Conservation (phyloP, 2,329 filamentous ascomycete species). For the Basipetospora chlamydospora region DNA sequence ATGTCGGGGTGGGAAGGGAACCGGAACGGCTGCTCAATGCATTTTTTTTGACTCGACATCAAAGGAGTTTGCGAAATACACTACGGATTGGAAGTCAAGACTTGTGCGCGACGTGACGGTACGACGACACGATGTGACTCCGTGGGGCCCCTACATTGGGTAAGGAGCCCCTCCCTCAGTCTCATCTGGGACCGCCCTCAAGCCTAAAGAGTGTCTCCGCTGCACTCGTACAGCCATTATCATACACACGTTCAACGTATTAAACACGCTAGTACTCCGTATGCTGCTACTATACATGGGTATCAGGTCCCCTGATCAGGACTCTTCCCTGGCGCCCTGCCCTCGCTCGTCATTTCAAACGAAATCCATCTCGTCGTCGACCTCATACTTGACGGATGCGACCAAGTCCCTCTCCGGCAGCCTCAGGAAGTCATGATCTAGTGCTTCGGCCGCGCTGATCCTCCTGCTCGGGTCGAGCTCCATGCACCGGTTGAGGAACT, state of each 20-base stretch:
- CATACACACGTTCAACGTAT: no score
- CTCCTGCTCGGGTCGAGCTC: constrained; percentile 61
- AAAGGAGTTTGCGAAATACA: constrained; percentile 7
- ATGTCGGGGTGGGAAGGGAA: not conserved
- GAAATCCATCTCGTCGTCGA: constrained; percentile 7
- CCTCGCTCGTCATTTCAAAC: not conserved
- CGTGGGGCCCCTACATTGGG: no score
- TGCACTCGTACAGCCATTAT: no score
- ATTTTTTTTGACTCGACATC: constrained; percentile 5
- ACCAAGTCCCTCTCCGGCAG: constrained; percentile 7
- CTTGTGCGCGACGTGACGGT: no score
- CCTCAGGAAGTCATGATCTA: constrained; percentile 56
- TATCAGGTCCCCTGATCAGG: no score
- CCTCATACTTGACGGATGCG: not conserved
- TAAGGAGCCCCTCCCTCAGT: no score
- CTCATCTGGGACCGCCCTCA: no score
- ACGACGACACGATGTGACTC: no score
- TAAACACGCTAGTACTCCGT: no score
- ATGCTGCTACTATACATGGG: no score
- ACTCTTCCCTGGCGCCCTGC: no score
- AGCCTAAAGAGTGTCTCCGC: no score
- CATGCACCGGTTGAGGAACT: constrained; percentile 58
- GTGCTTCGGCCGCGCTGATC: constrained; percentile 60
- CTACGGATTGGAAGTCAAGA: constrained; percentile 5
- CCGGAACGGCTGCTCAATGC: constrained; percentile 4